Base-by-base conservation (phyloP, 2,329 filamentous ascomycete genomes). In the Teratosphaeriaceae sp. region DNA sequence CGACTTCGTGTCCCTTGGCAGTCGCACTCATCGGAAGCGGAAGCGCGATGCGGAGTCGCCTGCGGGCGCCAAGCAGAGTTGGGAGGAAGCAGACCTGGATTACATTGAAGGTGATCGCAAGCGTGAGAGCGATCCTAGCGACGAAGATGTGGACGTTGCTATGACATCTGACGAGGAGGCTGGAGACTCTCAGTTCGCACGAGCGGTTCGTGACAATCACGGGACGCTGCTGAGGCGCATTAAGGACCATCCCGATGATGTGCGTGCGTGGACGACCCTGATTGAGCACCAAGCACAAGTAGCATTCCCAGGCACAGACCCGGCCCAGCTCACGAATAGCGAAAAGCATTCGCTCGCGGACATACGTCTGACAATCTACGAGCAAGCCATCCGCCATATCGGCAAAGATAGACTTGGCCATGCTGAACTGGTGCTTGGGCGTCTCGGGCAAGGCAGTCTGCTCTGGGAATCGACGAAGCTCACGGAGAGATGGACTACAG, bases 361-460 rank as follows among this genome's bases (percentile, higher is more conserved):
- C 50, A 79, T 95, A 43, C 90, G 87, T 51, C 67, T 94, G 2
- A 80, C 83, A 2, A 78, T 94, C 47, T 85, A 89, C 47, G 80
- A 90, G 50, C 81, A 87, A 47, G 89, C 89, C 0, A 62, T 95
- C 6, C 66, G 71, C 9, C 76, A 82, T 35, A 70, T 78, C 5
- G 60, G 61, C 1, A 64, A 68, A 1, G 54, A 67, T 26, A 48
- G 58, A 15, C 38, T 63, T 15, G 72, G 74, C 31, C 74, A 76
- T 13, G 76, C 85, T 46, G 67, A 65, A 7, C 70, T 96, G 1
- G 61, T 88, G 5, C 63, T 84, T 8, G 79, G 78, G 3, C 70
- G 88, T 44, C 82, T 96, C 73, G 71, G 75, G 6, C 85, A 94
- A 60, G 87, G 85, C 0, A 63, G 71, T n/a, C 78, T 78, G 47